Evolutionary conservation across 805 yeast species (phyloP), one percentile per base, ranked within the genome.

Genomic region (Hanseniaspora vineae): DNA sequence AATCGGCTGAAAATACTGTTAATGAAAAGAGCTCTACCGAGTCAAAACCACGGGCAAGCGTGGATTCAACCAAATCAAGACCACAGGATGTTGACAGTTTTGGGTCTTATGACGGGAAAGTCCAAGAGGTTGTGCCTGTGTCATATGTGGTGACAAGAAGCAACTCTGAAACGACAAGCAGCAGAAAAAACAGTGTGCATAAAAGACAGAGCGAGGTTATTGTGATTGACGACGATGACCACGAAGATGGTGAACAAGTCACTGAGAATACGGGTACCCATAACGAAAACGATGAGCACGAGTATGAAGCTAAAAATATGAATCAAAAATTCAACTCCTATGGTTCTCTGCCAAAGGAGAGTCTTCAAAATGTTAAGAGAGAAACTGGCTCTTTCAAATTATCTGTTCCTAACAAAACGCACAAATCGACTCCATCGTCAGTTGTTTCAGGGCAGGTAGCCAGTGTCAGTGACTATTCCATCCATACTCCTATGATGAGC

Each of bases 361-460:
- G 15, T n/a, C 15, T 11, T 5, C 15, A 13, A 12, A 10, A 5
- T 10, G 15, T 33, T 6, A 33, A 33, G 14, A 33, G 15, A 33
- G 15, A 33, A 33, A 10, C 29, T 5, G 8, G 15, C 15, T 39
- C 42, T 12, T 39, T 39, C 42, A 39, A 18, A n/a, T 39, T 52
- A 8, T 45, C 44, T 20, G 50, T 47, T 12, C 49, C 46, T 31
- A 49, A 48, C 31, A 54, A 49, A 15, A n/a, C 15, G 9, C 51
- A 50, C 18, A 47, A 51, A 42, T 54, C 49, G 23, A 49, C 53
- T 14, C 29, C 44, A 12, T 49, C 56, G 4, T 54, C 55, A 14
- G 50, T 52, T 12, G 57, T 51, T 15, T 55, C 58, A 13, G 58
- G 57, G 9, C 51, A 55, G 31, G 20, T 55, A 39, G 56, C 58